Conservation (phyloP, 2,329 filamentous ascomycete species). For the Xylariaceae sp. region DNA sequence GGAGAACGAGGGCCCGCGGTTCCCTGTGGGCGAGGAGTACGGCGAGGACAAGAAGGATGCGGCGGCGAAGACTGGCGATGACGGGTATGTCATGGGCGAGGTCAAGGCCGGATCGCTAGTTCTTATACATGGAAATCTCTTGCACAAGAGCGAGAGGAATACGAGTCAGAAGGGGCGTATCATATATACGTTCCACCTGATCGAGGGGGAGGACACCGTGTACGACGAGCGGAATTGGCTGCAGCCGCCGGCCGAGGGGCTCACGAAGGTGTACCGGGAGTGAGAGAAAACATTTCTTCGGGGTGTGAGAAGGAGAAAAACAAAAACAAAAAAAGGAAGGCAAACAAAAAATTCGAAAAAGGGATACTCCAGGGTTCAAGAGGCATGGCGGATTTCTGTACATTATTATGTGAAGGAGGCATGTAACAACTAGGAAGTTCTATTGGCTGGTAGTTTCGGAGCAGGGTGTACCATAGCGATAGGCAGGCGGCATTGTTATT, state of each 20-base stretch:
- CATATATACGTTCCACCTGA: conserved; percentile 97
- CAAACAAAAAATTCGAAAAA: neutral
- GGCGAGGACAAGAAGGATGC: conserved; percentile 35
- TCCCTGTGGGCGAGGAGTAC: conserved; percentile 52
- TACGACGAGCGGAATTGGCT: conserved; percentile 94
- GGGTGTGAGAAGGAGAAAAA: neutral
- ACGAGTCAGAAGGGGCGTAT: conserved; percentile 78
- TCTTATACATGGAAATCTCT: conserved; percentile 87
- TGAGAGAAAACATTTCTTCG: conserved; percentile 1
- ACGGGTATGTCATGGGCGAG: conserved; percentile 71
- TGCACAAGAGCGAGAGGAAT: conserved; percentile 97
- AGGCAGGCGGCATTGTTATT: neutral
- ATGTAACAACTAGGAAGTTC: neutral
- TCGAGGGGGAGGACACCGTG: conserved; percentile 66
- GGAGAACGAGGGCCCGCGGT: conserved; percentile 59
- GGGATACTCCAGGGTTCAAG: neutral
- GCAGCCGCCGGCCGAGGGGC: conserved; percentile 74
- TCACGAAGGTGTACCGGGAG: conserved; percentile 58
- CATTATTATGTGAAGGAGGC: conserved; percentile 1
- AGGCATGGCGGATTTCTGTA: conserved; percentile 4
- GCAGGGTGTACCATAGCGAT: neutral
- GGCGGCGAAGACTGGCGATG: conserved; percentile 36
- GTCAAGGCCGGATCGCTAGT: conserved; percentile 89
- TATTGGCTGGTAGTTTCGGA: neutral
- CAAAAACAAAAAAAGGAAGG: neutral